A percentile compares a stretch with the other conserved stretches of the same genome.
phyloP scores from a whole-genome alignment of 768 basidiomycete genomes.

The Hygrocybe punicea region DNA sequence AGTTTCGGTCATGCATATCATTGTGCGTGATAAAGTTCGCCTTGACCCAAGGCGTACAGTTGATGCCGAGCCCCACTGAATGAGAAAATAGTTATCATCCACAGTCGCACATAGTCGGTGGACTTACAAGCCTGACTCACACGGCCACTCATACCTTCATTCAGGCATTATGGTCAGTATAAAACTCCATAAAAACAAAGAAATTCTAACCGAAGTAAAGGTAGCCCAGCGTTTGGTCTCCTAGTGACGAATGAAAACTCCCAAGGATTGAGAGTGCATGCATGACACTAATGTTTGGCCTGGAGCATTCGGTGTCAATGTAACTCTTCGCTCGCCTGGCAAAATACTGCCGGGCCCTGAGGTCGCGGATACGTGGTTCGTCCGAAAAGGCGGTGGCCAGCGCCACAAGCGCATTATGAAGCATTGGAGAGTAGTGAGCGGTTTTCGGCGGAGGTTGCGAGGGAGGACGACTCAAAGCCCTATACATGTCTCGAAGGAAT shows the following conservation, averaged over 20 bases:
- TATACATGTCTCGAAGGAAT: slow-evolving; percentile 50
- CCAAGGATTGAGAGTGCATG: slow-evolving; percentile 43
- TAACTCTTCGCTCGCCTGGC: slow-evolving; percentile 43
- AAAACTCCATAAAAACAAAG: slow-evolving; percentile 24
- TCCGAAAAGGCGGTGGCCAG: slow-evolving; percentile 45
- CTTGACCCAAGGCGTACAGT: slow-evolving; percentile 56
- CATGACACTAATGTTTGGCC: slow-evolving; percentile 45
- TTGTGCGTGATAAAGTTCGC: slow-evolving; percentile 48
- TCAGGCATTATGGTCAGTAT: not conserved
- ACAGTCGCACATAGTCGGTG: not conserved
- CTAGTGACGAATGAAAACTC: slow-evolving; percentile 46
- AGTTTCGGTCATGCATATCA: slow-evolving; percentile 56
- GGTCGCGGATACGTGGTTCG: slow-evolving; percentile 41
- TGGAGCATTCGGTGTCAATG: slow-evolving; percentile 45
- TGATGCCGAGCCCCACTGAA: slow-evolving; percentile 54
- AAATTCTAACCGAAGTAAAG: slow-evolving; percentile 47
- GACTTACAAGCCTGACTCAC: slow-evolving; percentile 58
- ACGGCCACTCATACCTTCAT: slow-evolving; percentile 53
- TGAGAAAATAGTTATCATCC: slow-evolving; percentile 1
- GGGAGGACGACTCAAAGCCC: slow-evolving; percentile 36
- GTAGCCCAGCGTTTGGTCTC: slow-evolving; percentile 48
- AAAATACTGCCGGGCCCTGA: slow-evolving; percentile 42
- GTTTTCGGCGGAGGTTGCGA: slow-evolving; percentile 42
- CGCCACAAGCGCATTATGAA: slow-evolving; percentile 63
- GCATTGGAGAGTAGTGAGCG: slow-evolving; percentile 66